Conservation (phyloP, 2,329 filamentous ascomycete genomes). For the Stemphylium vesicarium region DNA sequence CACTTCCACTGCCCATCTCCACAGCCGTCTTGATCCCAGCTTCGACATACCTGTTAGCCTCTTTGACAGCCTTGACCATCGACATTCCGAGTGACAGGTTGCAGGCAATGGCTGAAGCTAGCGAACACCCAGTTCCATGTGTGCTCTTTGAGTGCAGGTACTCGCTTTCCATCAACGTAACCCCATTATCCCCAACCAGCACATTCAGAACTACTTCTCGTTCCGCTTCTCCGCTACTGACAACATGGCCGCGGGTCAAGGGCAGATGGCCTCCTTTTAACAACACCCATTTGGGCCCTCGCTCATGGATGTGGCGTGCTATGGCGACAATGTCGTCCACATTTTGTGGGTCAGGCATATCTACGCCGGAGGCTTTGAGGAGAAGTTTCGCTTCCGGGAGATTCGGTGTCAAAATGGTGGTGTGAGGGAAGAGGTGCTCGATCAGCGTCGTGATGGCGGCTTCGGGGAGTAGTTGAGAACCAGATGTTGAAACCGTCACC, state of each 20-base stretch:
- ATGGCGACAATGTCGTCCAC: constrained; percentile 72
- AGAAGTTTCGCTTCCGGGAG: constrained; percentile 75
- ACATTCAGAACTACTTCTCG: constrained; percentile 76
- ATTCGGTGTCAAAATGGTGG: constrained; percentile 77
- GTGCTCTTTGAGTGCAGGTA: constrained; percentile 81
- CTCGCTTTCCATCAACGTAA: constrained; percentile 69
- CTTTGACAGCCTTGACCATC: constrained; percentile 66
- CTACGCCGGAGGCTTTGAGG: constrained; percentile 59
- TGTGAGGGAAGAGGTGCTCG: constrained; percentile 65
- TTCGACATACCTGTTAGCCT: constrained; percentile 74
- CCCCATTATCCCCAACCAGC: constrained; percentile 67
- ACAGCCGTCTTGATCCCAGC: constrained; percentile 71
- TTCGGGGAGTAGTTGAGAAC: constrained; percentile 69
- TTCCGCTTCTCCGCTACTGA: constrained; percentile 65
- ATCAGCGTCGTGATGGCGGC: constrained; percentile 68
- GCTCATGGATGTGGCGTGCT: constrained; percentile 67
- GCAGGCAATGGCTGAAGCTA: constrained; percentile 84
- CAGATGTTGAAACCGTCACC: constrained; percentile 94
- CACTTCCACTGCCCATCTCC: constrained; percentile 69
- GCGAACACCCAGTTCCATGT: constrained; percentile 92
- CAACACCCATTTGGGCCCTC: constrained; percentile 81
- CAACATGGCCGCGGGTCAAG: constrained; percentile 67
- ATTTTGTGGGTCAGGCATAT: constrained; percentile 57
- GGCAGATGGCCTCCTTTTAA: constrained; percentile 93
- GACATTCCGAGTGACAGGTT: constrained; percentile 68